These are phyloP conservation scores for Entomortierella parvispora DNA, from an alignment of 192 early-diverging fungal genomes.

Conservation along the genomic window DNA sequence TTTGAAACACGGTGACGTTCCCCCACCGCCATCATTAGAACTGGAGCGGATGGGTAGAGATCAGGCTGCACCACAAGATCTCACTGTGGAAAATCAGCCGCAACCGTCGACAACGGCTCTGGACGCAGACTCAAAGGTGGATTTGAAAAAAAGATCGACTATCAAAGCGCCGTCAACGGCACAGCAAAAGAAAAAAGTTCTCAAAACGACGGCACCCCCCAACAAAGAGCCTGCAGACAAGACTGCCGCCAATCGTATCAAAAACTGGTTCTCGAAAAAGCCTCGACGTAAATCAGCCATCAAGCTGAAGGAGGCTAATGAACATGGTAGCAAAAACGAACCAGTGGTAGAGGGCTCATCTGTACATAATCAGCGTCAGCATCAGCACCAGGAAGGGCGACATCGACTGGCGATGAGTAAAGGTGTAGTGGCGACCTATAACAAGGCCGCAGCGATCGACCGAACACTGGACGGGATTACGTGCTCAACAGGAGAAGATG, in stretches of 20 bases:
- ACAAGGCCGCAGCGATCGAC: constrained; percentile 6
- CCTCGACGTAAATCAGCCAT: constrained; percentile 17
- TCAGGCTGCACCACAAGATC: constrained; percentile 2
- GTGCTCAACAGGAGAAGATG: constrained; percentile 38
- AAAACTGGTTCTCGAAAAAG: constrained; percentile 25
- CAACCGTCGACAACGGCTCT: constrained; percentile 1
- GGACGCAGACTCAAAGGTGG: neutral
- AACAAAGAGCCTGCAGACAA: neutral
- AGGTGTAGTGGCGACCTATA: constrained; percentile 23
- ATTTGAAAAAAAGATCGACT: too few species aligned
- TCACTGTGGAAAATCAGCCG: neutral
- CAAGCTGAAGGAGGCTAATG: constrained; percentile 5
- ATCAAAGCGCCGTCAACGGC: neutral
- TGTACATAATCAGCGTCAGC: neutral
- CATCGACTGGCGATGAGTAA: constrained; percentile 27
- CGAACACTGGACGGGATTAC: constrained; percentile 43
- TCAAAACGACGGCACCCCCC: neutral
- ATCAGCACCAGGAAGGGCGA: neutral
- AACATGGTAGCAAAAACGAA: neutral
- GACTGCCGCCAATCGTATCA: neutral
- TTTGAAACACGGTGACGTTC: constrained; percentile 8
- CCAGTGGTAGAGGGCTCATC: neutral
- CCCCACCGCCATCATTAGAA: neutral
- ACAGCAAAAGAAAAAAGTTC: neutral
- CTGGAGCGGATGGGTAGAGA: constrained; percentile 16